Percentiles rank a stretch among this genome's conserved stretches.
Conservation (phyloP, 345 rosid species). For the Murraya koenigii region DNA sequence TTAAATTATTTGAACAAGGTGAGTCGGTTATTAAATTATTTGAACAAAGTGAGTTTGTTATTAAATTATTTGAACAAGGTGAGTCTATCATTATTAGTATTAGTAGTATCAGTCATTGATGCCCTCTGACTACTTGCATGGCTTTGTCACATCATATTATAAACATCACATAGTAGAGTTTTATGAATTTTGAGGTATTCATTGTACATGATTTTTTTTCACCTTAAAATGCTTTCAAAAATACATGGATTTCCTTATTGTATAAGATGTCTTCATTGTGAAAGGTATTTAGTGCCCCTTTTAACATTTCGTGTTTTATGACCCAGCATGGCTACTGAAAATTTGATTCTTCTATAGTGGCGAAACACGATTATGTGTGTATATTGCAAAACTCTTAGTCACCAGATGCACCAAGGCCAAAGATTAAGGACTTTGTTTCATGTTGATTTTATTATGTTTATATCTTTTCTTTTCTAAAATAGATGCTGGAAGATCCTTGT, state of each 20-base stretch:
- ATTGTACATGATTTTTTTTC: not conserved
- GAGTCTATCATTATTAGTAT: not conserved
- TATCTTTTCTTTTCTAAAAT: not conserved
- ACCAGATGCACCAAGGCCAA: not conserved
- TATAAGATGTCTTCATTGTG: not conserved
- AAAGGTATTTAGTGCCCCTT: not conserved
- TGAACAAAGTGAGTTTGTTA: slow-evolving; percentile 53
- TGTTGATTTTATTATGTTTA: not conserved
- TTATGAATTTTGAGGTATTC: not conserved
- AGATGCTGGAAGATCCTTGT: not conserved
- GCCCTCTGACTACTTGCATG: not conserved
- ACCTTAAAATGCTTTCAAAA: not conserved
- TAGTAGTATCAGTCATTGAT: not conserved
- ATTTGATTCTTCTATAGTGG: not conserved
- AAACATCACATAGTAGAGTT: not conserved
- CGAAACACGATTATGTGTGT: not conserved
- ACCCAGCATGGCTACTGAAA: not conserved
- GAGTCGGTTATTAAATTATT: slow-evolving; percentile 45
- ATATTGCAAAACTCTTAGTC: not conserved
- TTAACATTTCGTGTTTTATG: not conserved
- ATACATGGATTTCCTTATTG: not conserved
- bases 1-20: slow-evolving; percentile 94
- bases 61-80: slow-evolving; percentile 83
- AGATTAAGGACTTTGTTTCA: not conserved
- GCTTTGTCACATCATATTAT: not conserved